Base-by-base conservation (phyloP, 805 yeast genomes). In the Hanseniaspora taiwanica region DNA sequence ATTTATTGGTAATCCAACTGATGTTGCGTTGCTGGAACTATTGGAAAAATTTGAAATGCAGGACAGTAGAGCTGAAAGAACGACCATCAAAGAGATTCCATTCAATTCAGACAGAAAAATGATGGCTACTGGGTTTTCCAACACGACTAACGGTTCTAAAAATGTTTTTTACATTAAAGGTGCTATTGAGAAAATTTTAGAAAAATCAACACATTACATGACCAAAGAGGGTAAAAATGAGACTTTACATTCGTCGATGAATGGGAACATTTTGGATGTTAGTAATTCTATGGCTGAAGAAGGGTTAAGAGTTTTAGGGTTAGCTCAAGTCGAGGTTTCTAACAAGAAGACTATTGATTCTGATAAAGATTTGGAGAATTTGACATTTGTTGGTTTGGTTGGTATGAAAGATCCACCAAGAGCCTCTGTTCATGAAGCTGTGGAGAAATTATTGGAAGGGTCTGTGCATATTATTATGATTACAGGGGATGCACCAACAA, bases 371-470 rank as follows among this genome's bases (percentile, higher is more conserved):
- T 81, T 87, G 12, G 50, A 66, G 0, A 78, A 74, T 21, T 66
- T 91, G 48, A 66, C 74, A 2, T 89, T 89, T 54, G 71, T 82
- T 48, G 99, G 99, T 10, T 62, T 91, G 35, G 69, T 85, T 47
- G 97, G 96, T 42, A 86, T 91, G 94, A 85, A 84, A 52, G 99
- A 91, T 62, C 99, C 99, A 8, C 99, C 99, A 42, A 75, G 98
- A 53, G 81, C 87, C 8, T 77, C 80, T 46, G 97, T 91, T 3
- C 71, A 74, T 37, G 65, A 69, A 38, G 81, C 96, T 2, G 73
- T 91, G 43, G 72, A 81, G 29, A 68, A 76, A 47, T 68, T 91
- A 42, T 69, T 86, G 66, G 77, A 77, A 53, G 96, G 97, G 46
- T 95, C 97, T 35, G 98, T 91, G 33, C 94, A 85, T 54, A 85